Evolutionary conservation across 2,329 filamentous ascomycete species (phyloP).

Genomic region (Cordyceps javanica): DNA sequence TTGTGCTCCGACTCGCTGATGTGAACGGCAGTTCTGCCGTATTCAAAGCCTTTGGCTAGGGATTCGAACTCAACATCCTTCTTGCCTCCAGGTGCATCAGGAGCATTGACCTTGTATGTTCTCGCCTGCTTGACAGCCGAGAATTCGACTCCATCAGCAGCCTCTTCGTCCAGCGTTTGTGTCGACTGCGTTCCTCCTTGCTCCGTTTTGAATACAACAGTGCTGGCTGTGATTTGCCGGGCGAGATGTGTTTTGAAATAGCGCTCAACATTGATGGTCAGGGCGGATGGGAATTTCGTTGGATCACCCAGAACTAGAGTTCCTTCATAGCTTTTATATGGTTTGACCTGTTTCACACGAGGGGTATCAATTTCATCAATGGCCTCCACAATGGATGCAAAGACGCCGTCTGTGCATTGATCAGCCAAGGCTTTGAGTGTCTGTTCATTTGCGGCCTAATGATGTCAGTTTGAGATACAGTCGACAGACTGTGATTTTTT

Average conservation of each 20-base stretch:
- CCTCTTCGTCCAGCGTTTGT: slow-evolving; percentile 40
- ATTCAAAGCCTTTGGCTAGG: slow-evolving; percentile 88
- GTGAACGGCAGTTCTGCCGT: slow-evolving; percentile 84
- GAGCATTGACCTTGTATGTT: slow-evolving; percentile 74
- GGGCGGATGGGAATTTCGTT: slow-evolving; percentile 62
- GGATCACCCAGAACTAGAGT: slow-evolving; percentile 73
- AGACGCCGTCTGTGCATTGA: slow-evolving; percentile 60
- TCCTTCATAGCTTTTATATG: slow-evolving; percentile 75
- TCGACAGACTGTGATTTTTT: not conserved
- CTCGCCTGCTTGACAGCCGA: slow-evolving; percentile 70
- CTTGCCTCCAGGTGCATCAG: slow-evolving; percentile 69
- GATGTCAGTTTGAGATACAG: not conserved
- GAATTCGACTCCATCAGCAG: slow-evolving; percentile 50
- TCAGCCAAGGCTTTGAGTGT: slow-evolving; percentile 60
- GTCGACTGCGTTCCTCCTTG: slow-evolving; percentile 45
- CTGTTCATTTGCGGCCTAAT: slow-evolving; percentile 58
- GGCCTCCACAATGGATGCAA: slow-evolving; percentile 82
- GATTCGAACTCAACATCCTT: slow-evolving; percentile 74
- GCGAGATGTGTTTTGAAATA: slow-evolving; percentile 83
- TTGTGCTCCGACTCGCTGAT: slow-evolving; percentile 83
- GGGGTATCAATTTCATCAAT: slow-evolving; percentile 74
- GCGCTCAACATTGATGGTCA: slow-evolving; percentile 81
- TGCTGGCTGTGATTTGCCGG: slow-evolving; percentile 67
- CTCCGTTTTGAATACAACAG: slow-evolving; percentile 58
- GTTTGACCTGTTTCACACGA: slow-evolving; percentile 66